These are phyloP conservation scores for Flaveria robusta DNA, from an alignment of 129 eudicot species.

Conservation along the genomic window DNA sequence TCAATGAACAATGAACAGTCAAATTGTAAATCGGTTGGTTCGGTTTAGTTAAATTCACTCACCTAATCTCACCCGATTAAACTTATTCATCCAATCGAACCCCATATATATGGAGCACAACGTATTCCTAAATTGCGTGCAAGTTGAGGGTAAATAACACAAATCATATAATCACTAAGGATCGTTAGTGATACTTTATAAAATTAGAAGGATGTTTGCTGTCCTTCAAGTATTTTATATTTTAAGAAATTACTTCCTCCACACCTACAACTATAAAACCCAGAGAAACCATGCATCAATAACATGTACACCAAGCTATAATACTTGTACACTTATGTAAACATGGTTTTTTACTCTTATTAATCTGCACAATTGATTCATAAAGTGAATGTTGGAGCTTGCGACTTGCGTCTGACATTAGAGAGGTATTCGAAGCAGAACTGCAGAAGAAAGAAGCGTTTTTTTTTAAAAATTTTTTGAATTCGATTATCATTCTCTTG, in stretches of 20 bases:
- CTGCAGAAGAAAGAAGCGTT: conserved; percentile 30
- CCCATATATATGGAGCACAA: no score
- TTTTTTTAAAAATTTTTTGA: conserved; percentile 42
- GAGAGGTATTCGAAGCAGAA: conserved; percentile 33
- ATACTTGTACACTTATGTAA: neutral
- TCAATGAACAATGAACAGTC: neutral
- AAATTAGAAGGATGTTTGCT: conserved; percentile 20
- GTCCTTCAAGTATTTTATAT: neutral
- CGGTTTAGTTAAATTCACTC: neutral
- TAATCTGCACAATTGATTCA: conserved; percentile 21
- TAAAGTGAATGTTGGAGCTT: conserved; percentile 43
- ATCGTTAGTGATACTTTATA: neutral
- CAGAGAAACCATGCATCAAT: neutral
- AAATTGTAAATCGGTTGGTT: neutral
- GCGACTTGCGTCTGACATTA: conserved; percentile 51
- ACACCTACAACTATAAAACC: neutral
- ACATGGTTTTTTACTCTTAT: neutral
- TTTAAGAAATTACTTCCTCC: conserved; percentile 13
- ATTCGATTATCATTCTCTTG: conserved; percentile 33
- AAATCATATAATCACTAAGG: neutral
- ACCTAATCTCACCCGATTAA: no score
- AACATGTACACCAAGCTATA: neutral
- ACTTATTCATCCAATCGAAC: no score
- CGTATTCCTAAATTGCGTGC: neutral
- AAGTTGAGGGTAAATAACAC: neutral